Conservation (phyloP, 108 stramenopile genomes). For the Skeletonema tropicum region DNA sequence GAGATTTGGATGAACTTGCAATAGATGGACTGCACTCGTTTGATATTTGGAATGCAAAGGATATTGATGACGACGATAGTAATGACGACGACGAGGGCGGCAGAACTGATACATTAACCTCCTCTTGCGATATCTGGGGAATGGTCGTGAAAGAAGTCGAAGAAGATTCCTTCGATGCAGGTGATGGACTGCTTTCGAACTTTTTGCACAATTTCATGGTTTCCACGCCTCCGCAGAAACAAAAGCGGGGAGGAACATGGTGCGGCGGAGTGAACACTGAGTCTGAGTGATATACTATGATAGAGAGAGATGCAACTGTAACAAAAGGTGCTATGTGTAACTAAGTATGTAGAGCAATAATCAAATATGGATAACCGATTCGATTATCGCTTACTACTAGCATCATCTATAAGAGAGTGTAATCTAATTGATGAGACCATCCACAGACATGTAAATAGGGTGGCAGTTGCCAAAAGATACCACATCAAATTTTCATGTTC, state of each 20-base stretch:
- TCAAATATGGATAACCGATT: not conserved
- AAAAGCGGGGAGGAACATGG: not conserved
- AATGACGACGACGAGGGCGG: too few species aligned
- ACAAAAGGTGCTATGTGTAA: not conserved
- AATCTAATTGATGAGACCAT: conserved; percentile 33
- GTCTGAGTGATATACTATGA: not conserved
- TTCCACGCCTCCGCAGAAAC: not conserved
- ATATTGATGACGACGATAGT: too few species aligned
- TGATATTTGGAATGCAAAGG: too few species aligned
- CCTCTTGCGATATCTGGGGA: not conserved
- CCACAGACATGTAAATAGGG: conserved; percentile 35
- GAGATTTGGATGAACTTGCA: not conserved
- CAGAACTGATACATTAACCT: too few species aligned
- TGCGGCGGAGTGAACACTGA: not conserved
- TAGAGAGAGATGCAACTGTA: not conserved
- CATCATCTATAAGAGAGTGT: conserved; percentile 43
- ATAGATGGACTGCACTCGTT: not conserved
- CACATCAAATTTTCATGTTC: conserved; percentile 31
- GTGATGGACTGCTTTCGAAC: not conserved
- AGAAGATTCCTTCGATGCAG: not conserved
- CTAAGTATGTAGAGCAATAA: not conserved
- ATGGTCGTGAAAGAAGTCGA: not conserved
- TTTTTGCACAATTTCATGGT: not conserved
- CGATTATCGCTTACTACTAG: conserved; percentile 10
- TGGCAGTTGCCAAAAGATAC: conserved; percentile 42